These are phyloP conservation scores for Phyllosticta paracitricarpa DNA, from an alignment of 2,329 filamentous ascomycete genomes.

Conservation along the genomic window DNA sequence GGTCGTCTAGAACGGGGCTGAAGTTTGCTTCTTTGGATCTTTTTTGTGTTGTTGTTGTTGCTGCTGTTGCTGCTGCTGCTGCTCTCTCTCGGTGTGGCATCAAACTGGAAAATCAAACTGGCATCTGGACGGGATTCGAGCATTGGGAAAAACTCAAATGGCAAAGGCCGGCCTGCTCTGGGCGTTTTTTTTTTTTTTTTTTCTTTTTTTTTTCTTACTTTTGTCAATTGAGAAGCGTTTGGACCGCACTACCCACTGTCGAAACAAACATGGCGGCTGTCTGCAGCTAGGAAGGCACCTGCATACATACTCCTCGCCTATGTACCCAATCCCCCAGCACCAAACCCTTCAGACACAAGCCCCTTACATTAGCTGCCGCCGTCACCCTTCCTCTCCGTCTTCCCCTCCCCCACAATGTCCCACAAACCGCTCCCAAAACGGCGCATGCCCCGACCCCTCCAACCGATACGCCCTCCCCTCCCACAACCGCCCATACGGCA, in stretches of 20 bases:
- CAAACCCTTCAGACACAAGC: no score
- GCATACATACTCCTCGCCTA: no score
- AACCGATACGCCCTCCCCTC: slow-evolving; percentile 18
- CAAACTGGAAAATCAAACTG: not conserved
- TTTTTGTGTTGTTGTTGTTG: not conserved
- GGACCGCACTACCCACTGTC: not conserved
- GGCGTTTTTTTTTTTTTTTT: not conserved
- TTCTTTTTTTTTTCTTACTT: not conserved
- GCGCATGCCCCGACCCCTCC: slow-evolving; percentile 22
- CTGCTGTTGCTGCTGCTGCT: not conserved
- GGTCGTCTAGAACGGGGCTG: not conserved
- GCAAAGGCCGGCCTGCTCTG: not conserved
- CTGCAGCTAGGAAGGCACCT: no score
- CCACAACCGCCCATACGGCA: slow-evolving; percentile 21
- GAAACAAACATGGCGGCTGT: not conserved
- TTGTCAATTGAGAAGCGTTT: not conserved
- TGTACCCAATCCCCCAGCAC: no score
- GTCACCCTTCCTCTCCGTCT: not conserved
- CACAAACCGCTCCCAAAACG: slow-evolving; percentile 17
- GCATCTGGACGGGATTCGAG: not conserved
- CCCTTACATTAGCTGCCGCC: not conserved
- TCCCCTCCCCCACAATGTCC: not conserved
- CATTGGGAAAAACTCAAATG: not conserved
- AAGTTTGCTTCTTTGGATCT: not conserved
- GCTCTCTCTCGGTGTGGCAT: not conserved